Evolutionary conservation across 1,284 basidiomycete genomes (phyloP).

Genomic region (Bondarzewia mesenterica): DNA sequence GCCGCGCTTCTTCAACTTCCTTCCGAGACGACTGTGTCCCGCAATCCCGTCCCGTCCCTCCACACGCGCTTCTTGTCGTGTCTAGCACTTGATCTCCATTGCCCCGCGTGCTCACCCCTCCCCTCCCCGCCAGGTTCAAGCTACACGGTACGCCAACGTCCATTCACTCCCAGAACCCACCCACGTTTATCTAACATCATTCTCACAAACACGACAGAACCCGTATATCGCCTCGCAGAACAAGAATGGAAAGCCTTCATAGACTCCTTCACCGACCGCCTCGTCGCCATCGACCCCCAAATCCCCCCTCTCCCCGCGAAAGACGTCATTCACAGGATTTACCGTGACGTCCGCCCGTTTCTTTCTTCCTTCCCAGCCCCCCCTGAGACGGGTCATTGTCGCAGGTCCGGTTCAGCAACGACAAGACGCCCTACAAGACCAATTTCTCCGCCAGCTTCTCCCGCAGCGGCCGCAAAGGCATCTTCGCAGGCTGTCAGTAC

Average conservation of each 20-base stretch:
- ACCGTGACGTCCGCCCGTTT: constrained; percentile 60
- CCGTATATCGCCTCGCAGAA: constrained; percentile 75
- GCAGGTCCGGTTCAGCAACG: constrained; percentile 87
- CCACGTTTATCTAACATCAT: no score
- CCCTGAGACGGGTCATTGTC: background rate
- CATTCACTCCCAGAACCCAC: no score
- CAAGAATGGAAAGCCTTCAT: constrained; percentile 85
- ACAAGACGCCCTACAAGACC: constrained; percentile 90
- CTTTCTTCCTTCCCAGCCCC: background rate
- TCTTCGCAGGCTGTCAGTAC: constrained; percentile 66
- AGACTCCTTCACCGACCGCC: constrained; percentile 54
- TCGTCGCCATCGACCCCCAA: constrained; percentile 70
- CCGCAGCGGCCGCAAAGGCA: constrained; percentile 71
- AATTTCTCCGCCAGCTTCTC: constrained; percentile 74
- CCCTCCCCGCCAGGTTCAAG: constrained; percentile 57
- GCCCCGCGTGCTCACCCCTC: no score
- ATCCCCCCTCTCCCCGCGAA: constrained; percentile 81
- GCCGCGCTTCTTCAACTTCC: background rate
- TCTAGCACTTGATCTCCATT: no score
- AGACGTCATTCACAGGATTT: constrained; percentile 80
- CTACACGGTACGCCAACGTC: constrained; percentile 62
- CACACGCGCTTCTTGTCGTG: no score
- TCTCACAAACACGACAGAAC: no score
- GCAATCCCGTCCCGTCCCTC: no score
- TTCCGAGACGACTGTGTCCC: no score